phyloP scores from a whole-genome alignment of 495 filamentous ascomycete species.

The Bryoglossum gracile region DNA sequence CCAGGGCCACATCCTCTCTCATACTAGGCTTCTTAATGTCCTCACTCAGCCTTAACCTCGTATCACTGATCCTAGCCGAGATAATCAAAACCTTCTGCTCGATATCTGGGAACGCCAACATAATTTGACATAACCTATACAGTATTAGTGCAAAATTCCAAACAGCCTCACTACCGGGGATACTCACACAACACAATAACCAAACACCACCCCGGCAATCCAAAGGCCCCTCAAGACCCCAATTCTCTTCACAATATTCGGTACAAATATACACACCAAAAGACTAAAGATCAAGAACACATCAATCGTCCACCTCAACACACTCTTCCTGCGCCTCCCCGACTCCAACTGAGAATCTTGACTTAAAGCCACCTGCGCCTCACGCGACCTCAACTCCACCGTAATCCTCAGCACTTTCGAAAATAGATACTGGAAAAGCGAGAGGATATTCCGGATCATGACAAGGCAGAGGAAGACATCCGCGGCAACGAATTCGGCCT shows the following conservation, averaged over 20 bases:
- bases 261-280: not conserved
- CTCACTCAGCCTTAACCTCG: too few relatives aligned
- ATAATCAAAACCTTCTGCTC: too few relatives aligned
- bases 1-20: too few relatives aligned
- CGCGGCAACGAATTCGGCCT: conserved; percentile 4
- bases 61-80: too few relatives aligned
- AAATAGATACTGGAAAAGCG: conserved; percentile 6
- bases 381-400: not conserved
- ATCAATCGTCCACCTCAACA: not conserved
- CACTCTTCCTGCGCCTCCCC: not conserved
- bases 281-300: conserved; percentile 6
- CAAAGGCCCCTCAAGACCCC: not conserved
- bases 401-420: conserved; percentile 5
- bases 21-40: too few relatives aligned
- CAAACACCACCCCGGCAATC: conserved; percentile 3
- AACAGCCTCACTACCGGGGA: too few relatives aligned
- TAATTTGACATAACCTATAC: too few relatives aligned
- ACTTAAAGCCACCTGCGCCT: not conserved
- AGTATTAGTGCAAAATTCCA: too few relatives aligned
- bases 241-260: too few relatives aligned
- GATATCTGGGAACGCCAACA: too few relatives aligned
- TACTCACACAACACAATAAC: conserved; percentile 12
- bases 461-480: conserved; percentile 9
- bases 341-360: not conserved
- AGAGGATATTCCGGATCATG: conserved; percentile 3